Evolutionary conservation across 768 basidiomycete genomes (phyloP).

Genomic region (Hericium rajendrae): DNA sequence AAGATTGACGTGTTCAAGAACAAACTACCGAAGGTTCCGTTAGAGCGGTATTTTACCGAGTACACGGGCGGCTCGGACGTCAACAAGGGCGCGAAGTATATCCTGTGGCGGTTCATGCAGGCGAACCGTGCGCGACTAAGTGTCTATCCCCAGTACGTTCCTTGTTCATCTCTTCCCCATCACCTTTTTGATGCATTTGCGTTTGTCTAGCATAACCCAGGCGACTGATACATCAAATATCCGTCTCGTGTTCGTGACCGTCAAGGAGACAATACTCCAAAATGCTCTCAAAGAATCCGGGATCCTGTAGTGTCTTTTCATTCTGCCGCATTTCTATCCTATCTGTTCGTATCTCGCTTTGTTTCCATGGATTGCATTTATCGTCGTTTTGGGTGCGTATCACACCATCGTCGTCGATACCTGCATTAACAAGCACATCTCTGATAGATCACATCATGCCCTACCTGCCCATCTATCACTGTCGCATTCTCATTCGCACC

Average conservation of each 20-base stretch:
- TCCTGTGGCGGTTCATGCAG: constrained; percentile 92
- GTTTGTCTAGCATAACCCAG: constrained; percentile 58
- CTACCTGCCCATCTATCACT: no score
- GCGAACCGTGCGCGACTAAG: constrained; percentile 75
- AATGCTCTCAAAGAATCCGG: constrained; percentile 82
- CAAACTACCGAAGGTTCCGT: constrained; percentile 62
- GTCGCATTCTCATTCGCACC: no score
- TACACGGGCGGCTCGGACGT: constrained; percentile 85
- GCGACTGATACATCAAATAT: constrained; percentile 86
- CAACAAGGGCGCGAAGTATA: constrained; percentile 91
- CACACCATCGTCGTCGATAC: no score
- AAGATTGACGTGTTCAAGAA: constrained; percentile 73
- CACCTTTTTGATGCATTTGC: background rate
- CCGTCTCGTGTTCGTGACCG: constrained; percentile 72
- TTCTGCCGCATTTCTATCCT: background rate
- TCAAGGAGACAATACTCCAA: constrained; percentile 89
- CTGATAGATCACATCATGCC: no score
- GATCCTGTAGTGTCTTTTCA: constrained; percentile 41
- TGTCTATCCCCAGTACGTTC: constrained; percentile 79
- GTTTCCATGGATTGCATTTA: constrained; percentile 8
- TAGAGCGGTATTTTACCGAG: constrained; percentile 78
- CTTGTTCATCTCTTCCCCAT: background rate
- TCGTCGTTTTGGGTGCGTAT: background rate
- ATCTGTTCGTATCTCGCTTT: background rate
- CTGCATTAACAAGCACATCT: no score